Conservation (phyloP, 2,329 filamentous ascomycete genomes). For the Aspergillus sp. region DNA sequence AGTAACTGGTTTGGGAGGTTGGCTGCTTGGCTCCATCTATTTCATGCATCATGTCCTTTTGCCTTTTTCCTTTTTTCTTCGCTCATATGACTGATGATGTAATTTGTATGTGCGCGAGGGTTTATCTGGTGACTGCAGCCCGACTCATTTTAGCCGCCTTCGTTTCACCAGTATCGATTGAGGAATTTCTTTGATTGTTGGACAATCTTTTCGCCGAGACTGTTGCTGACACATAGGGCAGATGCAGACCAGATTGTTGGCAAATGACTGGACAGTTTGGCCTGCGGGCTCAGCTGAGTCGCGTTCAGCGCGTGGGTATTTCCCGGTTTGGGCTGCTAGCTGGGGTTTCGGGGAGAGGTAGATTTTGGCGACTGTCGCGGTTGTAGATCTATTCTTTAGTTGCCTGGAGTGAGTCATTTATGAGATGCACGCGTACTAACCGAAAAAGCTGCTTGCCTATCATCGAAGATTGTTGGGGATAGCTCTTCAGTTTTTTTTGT, state of each 20-base stretch:
- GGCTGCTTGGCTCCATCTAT: background rate
- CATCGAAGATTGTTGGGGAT: background rate
- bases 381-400: background rate
- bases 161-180: too few relatives aligned
- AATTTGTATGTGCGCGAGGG: background rate
- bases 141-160: too few relatives aligned
- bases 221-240: background rate
- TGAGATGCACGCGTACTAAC: background rate
- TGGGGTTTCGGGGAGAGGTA: background rate
- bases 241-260: background rate
- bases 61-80: background rate
- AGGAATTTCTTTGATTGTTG: background rate
- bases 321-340: too few relatives aligned
- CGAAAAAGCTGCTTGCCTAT: background rate
- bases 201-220: background rate
- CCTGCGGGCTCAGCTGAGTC: background rate
- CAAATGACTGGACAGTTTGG: background rate
- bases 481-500: too few relatives aligned
- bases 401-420: background rate
- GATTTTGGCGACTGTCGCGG: conserved; percentile 4
- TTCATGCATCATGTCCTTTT: background rate
- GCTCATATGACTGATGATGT: background rate
- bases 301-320: background rate
- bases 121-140: background rate
- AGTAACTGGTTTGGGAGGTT: conserved; percentile 1